Base-by-base conservation (phyloP, 192 early-diverging fungal genomes). In the Coemansia sp. region DNA sequence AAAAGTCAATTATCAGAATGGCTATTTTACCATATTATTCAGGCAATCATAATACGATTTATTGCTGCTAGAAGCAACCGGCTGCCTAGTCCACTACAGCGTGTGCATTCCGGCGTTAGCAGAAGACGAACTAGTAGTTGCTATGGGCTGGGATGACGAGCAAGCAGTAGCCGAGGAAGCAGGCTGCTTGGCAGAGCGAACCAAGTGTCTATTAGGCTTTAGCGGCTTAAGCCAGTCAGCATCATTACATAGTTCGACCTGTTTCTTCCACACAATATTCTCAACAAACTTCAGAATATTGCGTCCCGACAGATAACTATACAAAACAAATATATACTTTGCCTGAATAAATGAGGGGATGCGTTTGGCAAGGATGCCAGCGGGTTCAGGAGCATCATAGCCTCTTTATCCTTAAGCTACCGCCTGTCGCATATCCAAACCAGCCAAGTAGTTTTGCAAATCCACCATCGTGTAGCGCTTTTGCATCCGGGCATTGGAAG, bases 191-290 rank as follows among this genome's bases (percentile, higher is more conserved):
- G 30, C 30, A 31, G 6, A 31, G 6, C 30, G 6, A 31, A 6
- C 30, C 6, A 6, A 6, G 30, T 31, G 30, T 5, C 6, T 31
- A 31, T 31, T 6, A 31, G 30, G 30, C 30, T 31, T 31, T 5
- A 31, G 30, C 3, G 45, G 45, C 13, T 20, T 20, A 11, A 47
- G 45, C 45, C 45, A 47, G 19, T 47, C 20, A 12, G 45, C 45
- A 3, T 13, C 18, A 21, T 23, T 47, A 23, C 45, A 6, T 5
- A 18, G 23, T 11, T 23, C 45, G 23, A 47, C 45, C 20, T 47
- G n/a, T 20, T 47, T 16, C 45, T 47, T 47, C 45, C 45, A 47
- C 11, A 47, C 45, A 47, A 47, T 47, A 7, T 28, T 11, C 18
- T 47, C 45, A 18, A 47, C 2, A 19, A 23, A 11, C 20, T 47